These are phyloP conservation scores for Hibiscus tridactylites DNA, from an alignment of 345 rosid species.

Conservation along the genomic window DNA sequence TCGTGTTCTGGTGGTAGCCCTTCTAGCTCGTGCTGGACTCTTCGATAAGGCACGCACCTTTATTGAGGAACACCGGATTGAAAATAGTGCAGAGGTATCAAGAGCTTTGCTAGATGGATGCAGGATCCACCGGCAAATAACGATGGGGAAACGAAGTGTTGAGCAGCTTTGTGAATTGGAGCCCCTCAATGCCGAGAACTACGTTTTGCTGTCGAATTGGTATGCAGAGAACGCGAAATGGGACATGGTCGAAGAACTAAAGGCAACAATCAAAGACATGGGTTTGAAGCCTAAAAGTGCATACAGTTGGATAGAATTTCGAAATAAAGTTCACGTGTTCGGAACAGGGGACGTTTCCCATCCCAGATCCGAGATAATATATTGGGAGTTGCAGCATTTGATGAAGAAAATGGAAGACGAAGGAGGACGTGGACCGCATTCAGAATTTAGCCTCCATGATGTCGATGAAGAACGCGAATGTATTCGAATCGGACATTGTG, in stretches of 20 bases:
- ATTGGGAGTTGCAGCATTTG: constrained; percentile 29
- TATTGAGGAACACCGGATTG: constrained; percentile 26
- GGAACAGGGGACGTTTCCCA: constrained; percentile 48
- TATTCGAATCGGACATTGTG: constrained; percentile 37
- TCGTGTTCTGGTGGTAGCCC: constrained; percentile 34
- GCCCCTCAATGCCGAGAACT: constrained; percentile 46
- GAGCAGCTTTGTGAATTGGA: constrained; percentile 41
- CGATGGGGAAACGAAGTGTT: constrained; percentile 27
- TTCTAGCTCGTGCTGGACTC: constrained; percentile 34
- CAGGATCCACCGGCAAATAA: constrained; percentile 29
- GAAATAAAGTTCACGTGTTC: constrained; percentile 44
- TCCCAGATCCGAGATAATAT: constrained; percentile 41
- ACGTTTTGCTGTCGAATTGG: constrained; percentile 35
- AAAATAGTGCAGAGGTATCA: constrained; percentile 27
- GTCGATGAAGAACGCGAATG: constrained; percentile 46
- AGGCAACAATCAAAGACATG: constrained; percentile 29
- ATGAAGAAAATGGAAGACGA: constrained; percentile 24
- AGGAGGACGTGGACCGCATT: neutral
- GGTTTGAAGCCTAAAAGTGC: constrained; percentile 41
- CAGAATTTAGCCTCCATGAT: constrained; percentile 7
- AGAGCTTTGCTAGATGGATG: constrained; percentile 43
- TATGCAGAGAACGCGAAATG: constrained; percentile 22
- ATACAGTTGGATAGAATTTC: constrained; percentile 48
- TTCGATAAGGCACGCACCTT: constrained; percentile 36
- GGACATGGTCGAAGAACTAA: constrained; percentile 30